phyloP scores from a whole-genome alignment of 225 moss, liverwort and hornwort genomes.

The Polytrichum commune region DNA sequence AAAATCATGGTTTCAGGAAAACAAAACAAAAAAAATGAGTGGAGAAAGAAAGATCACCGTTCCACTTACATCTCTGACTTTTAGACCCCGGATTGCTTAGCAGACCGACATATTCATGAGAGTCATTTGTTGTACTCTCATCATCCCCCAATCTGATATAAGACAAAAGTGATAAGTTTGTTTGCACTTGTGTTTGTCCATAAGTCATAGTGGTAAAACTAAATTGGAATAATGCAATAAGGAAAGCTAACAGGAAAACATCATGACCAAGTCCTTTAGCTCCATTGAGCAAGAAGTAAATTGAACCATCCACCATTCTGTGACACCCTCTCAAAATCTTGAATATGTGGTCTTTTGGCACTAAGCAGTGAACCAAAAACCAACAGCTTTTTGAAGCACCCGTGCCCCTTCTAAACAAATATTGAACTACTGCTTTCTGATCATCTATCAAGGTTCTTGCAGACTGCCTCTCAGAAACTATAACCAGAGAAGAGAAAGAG shows the following conservation, averaged over 20 bases:
- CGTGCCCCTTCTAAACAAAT: too few species aligned
- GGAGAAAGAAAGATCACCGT: too few species aligned
- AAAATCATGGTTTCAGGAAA: too few species aligned
- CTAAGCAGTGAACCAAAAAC: neutral
- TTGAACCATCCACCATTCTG: neutral
- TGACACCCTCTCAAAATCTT: neutral
- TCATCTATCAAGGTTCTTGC: too few species aligned
- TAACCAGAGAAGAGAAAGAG: too few species aligned
- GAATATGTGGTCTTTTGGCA: neutral
- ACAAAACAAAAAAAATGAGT: too few species aligned
- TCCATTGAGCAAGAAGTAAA: neutral
- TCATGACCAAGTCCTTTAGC: neutral
- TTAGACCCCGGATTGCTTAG: slow-evolving; percentile 16
- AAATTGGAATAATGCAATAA: too few species aligned
- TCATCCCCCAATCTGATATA: slow-evolving; percentile 28
- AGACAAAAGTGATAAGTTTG: neutral
- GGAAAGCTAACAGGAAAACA: too few species aligned
- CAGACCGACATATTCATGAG: slow-evolving; percentile 35
- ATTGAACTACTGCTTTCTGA: too few species aligned
- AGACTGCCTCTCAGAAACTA: too few species aligned
- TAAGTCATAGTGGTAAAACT: neutral
- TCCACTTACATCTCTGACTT: slow-evolving; percentile 47
- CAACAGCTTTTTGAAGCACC: too few species aligned
- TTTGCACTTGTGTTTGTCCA: too few species aligned
- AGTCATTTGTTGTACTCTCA: slow-evolving; percentile 15